A percentile compares a stretch with the other conserved stretches of the same genome.
Evolutionary conservation across 345 rosid genomes (phyloP).

Genomic region (Hibiscus trionum): DNA sequence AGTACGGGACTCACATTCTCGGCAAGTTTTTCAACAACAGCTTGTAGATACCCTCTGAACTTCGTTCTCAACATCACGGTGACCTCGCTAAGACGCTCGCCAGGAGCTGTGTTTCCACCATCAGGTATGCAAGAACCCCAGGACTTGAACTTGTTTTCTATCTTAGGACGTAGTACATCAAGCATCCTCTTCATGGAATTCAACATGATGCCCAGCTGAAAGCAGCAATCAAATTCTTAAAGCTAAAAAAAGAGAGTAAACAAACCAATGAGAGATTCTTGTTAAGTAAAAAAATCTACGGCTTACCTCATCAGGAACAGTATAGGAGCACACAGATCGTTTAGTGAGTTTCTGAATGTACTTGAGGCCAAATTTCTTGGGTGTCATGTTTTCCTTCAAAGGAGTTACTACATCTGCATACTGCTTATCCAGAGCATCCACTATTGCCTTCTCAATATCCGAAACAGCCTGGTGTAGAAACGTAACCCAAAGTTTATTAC

Average conservation of each 20-base stretch:
- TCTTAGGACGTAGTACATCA: conserved; percentile 72
- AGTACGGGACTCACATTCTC: conserved; percentile 63
- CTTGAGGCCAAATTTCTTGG: conserved; percentile 89
- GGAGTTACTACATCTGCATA: conserved; percentile 91
- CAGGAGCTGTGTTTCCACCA: conserved; percentile 74
- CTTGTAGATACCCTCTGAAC: conserved; percentile 82
- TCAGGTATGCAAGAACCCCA: conserved; percentile 95
- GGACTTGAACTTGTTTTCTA: conserved; percentile 72
- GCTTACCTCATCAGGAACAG: conserved; percentile 84
- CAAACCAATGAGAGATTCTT: neutral
- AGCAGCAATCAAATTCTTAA: conserved; percentile 8
- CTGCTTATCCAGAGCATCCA: conserved; percentile 94
- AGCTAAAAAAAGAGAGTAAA: conserved; percentile 17
- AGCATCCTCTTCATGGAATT: conserved; percentile 98
- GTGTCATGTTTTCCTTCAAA: conserved; percentile 78
- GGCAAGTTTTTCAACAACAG: conserved; percentile 80
- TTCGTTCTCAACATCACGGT: conserved; percentile 93
- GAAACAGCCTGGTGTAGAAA: conserved; percentile 62
- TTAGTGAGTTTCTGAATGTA: conserved; percentile 85
- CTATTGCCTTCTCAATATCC: conserved; percentile 85
- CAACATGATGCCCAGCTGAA: conserved; percentile 78
- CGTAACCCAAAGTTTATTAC: conserved; percentile 3
- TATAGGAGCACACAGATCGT: conserved; percentile 64
- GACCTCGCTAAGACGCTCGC: conserved; percentile 89
- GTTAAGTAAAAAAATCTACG: neutral